These are phyloP conservation scores for Aurantiochytrium sp. DNA, from an alignment of 108 stramenopile species.

Conservation along the genomic window DNA sequence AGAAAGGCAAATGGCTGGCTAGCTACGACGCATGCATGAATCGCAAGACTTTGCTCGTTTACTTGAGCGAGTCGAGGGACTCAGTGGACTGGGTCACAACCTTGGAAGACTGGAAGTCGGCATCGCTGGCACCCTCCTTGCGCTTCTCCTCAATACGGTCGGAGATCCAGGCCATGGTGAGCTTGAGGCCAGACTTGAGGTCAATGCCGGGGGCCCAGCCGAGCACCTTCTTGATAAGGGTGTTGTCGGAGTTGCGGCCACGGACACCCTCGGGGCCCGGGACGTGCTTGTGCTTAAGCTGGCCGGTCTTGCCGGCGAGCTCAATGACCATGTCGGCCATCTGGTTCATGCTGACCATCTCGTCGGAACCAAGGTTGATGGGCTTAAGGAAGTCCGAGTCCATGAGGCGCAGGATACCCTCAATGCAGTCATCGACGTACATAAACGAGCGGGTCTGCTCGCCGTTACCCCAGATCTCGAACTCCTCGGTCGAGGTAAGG, in stretches of 20 bases:
- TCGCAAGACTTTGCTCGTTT: not conserved
- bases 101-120: constrained; percentile 63
- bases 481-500: constrained; percentile 70
- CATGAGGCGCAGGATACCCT: constrained; percentile 88
- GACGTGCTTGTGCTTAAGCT: constrained; percentile 90
- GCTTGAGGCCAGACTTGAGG: constrained; percentile 72
- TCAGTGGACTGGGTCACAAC: constrained; percentile 67
- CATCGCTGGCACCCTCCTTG: constrained; percentile 49
- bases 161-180: constrained; percentile 95
- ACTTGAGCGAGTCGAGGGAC: constrained; percentile 21
- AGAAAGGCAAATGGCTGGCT: too few species aligned
- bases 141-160: constrained; percentile 72
- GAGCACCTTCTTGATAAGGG: constrained; percentile 79
- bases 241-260: constrained; percentile 94
- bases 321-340: constrained; percentile 82
- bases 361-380: constrained; percentile 88
- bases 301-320: constrained; percentile 68
- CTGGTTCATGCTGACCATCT: constrained; percentile 93
- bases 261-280: constrained; percentile 97
- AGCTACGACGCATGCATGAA: too few species aligned
- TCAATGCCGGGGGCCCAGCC: constrained; percentile 86
- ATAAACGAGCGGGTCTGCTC: constrained; percentile 96
- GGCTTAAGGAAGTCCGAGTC: constrained; percentile 81
- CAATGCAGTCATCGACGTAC: constrained; percentile 97
- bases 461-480: constrained; percentile 89